phyloP scores from a whole-genome alignment of 2,329 filamentous ascomycete genomes.

The Bipolaris gigantea region DNA sequence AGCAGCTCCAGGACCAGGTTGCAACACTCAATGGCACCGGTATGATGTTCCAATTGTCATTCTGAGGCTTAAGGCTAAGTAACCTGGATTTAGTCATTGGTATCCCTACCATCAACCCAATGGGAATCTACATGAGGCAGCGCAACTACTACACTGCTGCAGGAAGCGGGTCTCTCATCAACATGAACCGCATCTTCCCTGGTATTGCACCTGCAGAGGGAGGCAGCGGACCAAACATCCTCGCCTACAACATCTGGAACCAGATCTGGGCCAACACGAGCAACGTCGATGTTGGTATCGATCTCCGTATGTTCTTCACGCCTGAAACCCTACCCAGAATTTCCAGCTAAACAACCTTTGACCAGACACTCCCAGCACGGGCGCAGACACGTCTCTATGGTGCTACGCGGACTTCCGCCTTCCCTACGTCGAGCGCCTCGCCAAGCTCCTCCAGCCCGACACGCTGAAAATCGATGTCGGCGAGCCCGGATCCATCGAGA shows the following conservation, averaged over 20 bases:
- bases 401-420: conserved; percentile 46
- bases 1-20: conserved; percentile 33
- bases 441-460: conserved; percentile 46
- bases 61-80: background rate
- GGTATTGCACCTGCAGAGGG: conserved; percentile 30
- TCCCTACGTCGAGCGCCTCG: conserved; percentile 44
- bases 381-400: conserved; percentile 44
- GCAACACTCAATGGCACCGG: conserved; percentile 43
- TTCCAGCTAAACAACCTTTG: background rate
- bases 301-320: conserved; percentile 27
- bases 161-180: conserved; percentile 33
- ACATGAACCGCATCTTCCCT: conserved; percentile 44
- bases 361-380: conserved; percentile 42
- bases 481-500: conserved; percentile 46
- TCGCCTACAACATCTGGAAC: conserved; percentile 46
- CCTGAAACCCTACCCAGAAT: background rate
- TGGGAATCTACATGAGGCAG: conserved; percentile 46
- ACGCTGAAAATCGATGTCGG: conserved; percentile 46
- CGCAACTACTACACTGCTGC: conserved; percentile 44
- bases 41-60: conserved; percentile 6
- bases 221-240: conserved; percentile 30
- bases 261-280: conserved; percentile 44
- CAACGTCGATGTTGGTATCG: conserved; percentile 46
- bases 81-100: conserved; percentile 39
- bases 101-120: conserved; percentile 45